Base-by-base conservation (phyloP, 257 asterid genomes). In the Jacaranda copaia region DNA sequence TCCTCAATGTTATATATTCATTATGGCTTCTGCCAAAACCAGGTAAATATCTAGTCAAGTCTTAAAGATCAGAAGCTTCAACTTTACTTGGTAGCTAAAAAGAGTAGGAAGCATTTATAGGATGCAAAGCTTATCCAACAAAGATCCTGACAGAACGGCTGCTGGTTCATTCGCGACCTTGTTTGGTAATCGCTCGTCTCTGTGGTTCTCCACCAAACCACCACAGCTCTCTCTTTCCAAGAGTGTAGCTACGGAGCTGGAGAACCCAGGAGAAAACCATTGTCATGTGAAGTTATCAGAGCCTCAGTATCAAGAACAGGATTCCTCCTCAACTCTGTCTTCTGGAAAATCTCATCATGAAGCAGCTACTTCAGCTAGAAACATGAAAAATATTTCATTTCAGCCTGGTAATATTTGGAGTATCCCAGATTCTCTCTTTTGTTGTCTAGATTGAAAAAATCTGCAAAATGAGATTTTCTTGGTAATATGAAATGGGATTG, bases 271-370 rank as follows among this genome's bases (percentile, higher is more conserved):
- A 40, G 77, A 70, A 55, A 65, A 60, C 65, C 69, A 65, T 60
- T 42, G 43, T 9, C 79, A 73, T 61, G 76, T 38, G 69, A 86
- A 89, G 82, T 74, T 85, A 42, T 69, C 89, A 2, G 85, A 85
- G 64, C 65, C 85, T 12, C 84, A 8, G 46, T 74, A 71, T 81
- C 90, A 86, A 58, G 92, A 83, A 71, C 90, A 64, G 68, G 91
- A 83, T 74, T 84, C 89, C 5, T 77, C 81, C 16, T 89, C 97
- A 8, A 76, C 89, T 81, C 49, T 89, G 53, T 85, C 94, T 57
- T 76, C 75, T 32, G 84, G 79, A 55, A 87, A 83, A 59, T 82
- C 93, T 78, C 83, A 84, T 74, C 71, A 76, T 38, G 84, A 77
- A 45, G 81, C 76, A 72, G 73, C 84, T 12, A 70, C 78, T 70